phyloP scores from a whole-genome alignment of 2,329 filamentous ascomycete genomes.

The Knufia petricola region DNA sequence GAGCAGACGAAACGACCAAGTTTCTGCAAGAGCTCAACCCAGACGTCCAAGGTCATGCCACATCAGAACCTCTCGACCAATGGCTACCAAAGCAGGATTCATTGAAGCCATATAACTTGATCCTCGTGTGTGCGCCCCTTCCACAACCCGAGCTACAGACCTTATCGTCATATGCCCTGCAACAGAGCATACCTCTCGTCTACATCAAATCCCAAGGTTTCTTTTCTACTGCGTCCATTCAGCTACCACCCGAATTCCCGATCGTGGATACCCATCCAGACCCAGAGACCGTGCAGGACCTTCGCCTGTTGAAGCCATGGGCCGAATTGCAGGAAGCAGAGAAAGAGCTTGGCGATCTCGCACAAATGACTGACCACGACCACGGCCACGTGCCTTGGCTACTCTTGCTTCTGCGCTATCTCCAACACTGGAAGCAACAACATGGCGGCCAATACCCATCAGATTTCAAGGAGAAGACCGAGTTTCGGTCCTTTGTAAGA shows the following conservation, averaged over 20 bases:
- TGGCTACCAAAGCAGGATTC: conserved; percentile 32
- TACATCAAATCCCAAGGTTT: conserved; percentile 85
- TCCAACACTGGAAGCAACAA: conserved; percentile 65
- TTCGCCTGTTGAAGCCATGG: conserved; percentile 80
- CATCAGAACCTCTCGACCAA: conserved; percentile 35
- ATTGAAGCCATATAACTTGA: conserved; percentile 45
- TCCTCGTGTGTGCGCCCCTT: conserved; percentile 53
- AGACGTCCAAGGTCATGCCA: conserved; percentile 70
- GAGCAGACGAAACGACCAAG: conserved; percentile 67
- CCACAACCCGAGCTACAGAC: conserved; percentile 41
- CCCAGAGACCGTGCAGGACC: conserved; percentile 70
- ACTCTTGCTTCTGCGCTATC: conserved; percentile 68
- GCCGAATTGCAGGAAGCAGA: conserved; percentile 64
- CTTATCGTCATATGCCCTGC: conserved; percentile 42
- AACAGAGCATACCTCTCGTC: conserved; percentile 62
- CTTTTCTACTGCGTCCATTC: conserved; percentile 78
- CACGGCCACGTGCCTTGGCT: conserved; percentile 90
- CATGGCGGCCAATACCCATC: conserved; percentile 61
- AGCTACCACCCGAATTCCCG: conserved; percentile 69
- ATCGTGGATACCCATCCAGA: conserved; percentile 95
- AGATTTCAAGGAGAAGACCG: conserved; percentile 75
- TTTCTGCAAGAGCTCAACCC: conserved; percentile 82
- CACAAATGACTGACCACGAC: conserved; percentile 62
- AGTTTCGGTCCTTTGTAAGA: conserved; percentile 64
- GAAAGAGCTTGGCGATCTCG: conserved; percentile 55